These are phyloP conservation scores for Leavenworthia alabamica DNA, from an alignment of 345 rosid genomes.

Conservation along the genomic window DNA sequence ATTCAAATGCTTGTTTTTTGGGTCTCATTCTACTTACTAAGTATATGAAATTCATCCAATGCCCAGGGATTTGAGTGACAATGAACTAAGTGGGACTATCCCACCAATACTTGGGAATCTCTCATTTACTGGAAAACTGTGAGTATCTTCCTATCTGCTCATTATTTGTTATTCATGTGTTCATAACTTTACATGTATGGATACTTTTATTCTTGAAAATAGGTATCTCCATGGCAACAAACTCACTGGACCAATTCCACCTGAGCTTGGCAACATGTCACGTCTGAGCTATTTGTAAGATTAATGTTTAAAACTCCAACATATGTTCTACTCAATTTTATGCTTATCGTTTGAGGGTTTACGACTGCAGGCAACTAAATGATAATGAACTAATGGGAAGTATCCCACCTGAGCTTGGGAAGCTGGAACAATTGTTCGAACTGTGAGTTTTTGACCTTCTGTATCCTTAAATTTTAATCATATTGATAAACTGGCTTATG, in stretches of 20 bases:
- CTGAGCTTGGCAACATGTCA: conserved; percentile 97
- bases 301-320: background rate
- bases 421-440: conserved; percentile 84
- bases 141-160: conserved; percentile 17
- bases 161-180: background rate
- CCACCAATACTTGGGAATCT: conserved; percentile 92
- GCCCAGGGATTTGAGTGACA: conserved; percentile 83
- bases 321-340: background rate
- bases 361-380: conserved; percentile 60
- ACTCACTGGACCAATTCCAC: conserved; percentile 76
- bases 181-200: background rate
- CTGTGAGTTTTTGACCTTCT: conserved; percentile 40
- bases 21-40: background rate
- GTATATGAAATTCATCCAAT: background rate
- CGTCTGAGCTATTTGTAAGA: conserved; percentile 87
- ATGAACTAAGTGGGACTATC: conserved; percentile 68
- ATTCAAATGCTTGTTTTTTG: background rate
- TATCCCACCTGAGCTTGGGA: conserved; percentile 94
- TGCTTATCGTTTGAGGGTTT: background rate
- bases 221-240: conserved; percentile 95
- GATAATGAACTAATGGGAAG: conserved; percentile 59
- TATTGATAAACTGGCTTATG: background rate
- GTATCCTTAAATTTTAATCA: background rate
- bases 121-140: conserved; percentile 85
- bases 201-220: background rate